A percentile compares a stretch with the other conserved stretches of the same genome.
These are phyloP conservation scores for Strobilomyces echinocephalus DNA, from an alignment of 768 basidiomycete genomes.

Conservation along the genomic window DNA sequence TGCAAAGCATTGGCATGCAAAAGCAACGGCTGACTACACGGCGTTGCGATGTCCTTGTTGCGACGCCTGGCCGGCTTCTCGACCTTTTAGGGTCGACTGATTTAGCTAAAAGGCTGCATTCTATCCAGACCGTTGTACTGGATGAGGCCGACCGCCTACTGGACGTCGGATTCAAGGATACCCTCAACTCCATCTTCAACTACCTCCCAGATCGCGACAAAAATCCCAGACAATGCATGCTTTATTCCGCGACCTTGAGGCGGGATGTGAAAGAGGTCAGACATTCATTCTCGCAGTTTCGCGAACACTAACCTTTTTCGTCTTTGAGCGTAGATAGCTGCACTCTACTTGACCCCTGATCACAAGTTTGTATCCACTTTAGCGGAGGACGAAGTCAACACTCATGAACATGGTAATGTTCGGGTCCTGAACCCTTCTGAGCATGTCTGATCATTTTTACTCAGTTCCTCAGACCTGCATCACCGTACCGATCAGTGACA, in stretches of 20 bases:
- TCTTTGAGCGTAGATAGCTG: slow-evolving; percentile 19
- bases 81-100: slow-evolving; percentile 56
- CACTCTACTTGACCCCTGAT: slow-evolving; percentile 24
- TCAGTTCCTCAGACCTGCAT: slow-evolving; percentile 45
- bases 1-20: slow-evolving; percentile 22
- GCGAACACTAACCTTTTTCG: background rate
- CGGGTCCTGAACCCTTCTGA: background rate
- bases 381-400: slow-evolving; percentile 50
- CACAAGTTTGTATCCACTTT: slow-evolving; percentile 55
- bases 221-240: slow-evolving; percentile 58
- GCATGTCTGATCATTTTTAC: background rate
- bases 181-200: slow-evolving; percentile 58
- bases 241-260: slow-evolving; percentile 74
- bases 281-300: background rate
- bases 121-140: slow-evolving; percentile 48
- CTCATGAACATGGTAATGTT: slow-evolving; percentile 53
- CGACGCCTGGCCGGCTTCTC: slow-evolving; percentile 71
- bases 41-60: slow-evolving; percentile 55
- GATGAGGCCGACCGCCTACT: slow-evolving; percentile 75
- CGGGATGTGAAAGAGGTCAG: slow-evolving; percentile 55
- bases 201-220: slow-evolving; percentile 40
- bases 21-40: slow-evolving; percentile 24
- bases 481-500: slow-evolving; percentile 38
- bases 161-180: slow-evolving; percentile 67
- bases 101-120: slow-evolving; percentile 33